phyloP scores from a whole-genome alignment of 129 eudicot species.

The Artemisia argyi region DNA sequence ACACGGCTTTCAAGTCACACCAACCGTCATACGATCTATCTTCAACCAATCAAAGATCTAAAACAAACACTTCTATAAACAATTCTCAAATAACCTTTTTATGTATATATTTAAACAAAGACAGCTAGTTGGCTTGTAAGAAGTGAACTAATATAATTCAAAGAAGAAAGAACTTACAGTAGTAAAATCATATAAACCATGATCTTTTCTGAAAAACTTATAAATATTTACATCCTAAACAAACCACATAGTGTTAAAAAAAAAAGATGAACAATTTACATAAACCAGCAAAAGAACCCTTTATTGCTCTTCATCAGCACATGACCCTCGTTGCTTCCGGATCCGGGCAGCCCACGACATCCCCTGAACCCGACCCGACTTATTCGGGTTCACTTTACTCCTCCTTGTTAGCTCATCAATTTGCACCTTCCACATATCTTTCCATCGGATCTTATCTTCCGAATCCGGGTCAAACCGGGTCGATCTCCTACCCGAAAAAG shows the following conservation, averaged over 20 bases:
- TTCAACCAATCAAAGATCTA: too few relatives aligned
- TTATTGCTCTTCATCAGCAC: constrained; percentile 1
- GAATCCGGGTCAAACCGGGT: constrained; percentile 32
- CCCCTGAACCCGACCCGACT: constrained; percentile 10
- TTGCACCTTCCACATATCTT: constrained; percentile 46
- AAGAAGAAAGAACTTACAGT: neutral
- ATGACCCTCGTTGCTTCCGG: constrained; percentile 30
- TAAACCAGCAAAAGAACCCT: neutral
- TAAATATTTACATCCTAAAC: neutral
- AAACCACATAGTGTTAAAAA: neutral
- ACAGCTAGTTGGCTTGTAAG: too few relatives aligned
- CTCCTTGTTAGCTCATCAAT: constrained; percentile 37
- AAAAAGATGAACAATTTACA: neutral
- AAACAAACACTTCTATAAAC: neutral
- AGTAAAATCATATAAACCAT: too few relatives aligned
- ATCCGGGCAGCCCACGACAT: constrained; percentile 52
- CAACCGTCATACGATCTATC: neutral
- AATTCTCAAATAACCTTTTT: too few relatives aligned
- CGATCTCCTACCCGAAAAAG: constrained; percentile 28
- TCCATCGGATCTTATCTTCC: constrained; percentile 46
- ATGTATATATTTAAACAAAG: neutral
- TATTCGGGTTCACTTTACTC: constrained; percentile 14
- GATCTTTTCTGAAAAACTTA: neutral
- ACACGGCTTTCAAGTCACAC: neutral
- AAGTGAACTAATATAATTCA: neutral